Conservation (phyloP, 2,329 filamentous ascomycete genomes). For the Thelonectria discophora region DNA sequence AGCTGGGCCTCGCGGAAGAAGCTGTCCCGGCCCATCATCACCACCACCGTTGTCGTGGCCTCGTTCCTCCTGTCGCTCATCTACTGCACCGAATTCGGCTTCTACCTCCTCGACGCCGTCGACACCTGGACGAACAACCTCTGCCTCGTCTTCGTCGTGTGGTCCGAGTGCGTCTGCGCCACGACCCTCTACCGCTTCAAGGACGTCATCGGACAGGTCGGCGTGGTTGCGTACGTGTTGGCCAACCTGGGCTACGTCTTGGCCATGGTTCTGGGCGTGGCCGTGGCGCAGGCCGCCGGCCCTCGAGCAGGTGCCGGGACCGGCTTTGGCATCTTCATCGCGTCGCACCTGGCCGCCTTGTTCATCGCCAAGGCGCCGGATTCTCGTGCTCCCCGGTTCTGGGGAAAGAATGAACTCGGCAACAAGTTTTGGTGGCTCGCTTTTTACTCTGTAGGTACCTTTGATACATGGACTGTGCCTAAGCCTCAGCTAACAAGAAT, state of each 20-base stretch:
- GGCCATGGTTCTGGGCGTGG: constrained; percentile 61
- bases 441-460: constrained; percentile 64
- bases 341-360: constrained; percentile 50
- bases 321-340: constrained; percentile 62
- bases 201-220: constrained; percentile 55
- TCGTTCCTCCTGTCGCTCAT: constrained; percentile 64
- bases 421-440: constrained; percentile 61
- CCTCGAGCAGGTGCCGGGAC: constrained; percentile 58
- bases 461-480: too few relatives aligned
- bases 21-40: constrained; percentile 50
- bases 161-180: constrained; percentile 60
- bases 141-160: constrained; percentile 62
- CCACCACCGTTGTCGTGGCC: constrained; percentile 57
- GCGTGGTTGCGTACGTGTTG: constrained; percentile 53
- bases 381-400: constrained; percentile 50
- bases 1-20: constrained; percentile 46
- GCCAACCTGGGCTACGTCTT: constrained; percentile 64
- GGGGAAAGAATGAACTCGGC: constrained; percentile 48
- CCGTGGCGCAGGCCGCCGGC: constrained; percentile 57
- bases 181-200: constrained; percentile 64
- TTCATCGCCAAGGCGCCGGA: constrained; percentile 55
- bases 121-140: constrained; percentile 66
- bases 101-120: constrained; percentile 62
- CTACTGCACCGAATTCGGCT: constrained; percentile 67
- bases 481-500: constrained; percentile 18